Evolutionary conservation across 257 asterid genomes (phyloP), one percentile per base, ranked within the genome.

Genomic region (Plantago major): DNA sequence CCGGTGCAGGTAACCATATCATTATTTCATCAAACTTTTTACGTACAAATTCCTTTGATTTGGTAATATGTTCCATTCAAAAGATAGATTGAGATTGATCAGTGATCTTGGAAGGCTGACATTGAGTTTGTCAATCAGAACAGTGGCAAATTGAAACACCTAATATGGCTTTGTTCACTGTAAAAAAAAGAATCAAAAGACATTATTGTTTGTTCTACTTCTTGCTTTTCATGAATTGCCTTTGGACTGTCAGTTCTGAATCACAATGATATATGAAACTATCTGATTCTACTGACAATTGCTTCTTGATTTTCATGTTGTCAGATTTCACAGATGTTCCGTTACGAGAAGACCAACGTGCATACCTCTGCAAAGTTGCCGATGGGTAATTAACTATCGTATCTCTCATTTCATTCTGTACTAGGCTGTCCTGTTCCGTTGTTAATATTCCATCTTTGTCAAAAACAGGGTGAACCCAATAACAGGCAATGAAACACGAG

Each of bases 321-420:
- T 42, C 76, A 88, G 99, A 92, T 58, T 92, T 92, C 70, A 92
- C 99, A 1, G 97, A 92, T 65, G 97, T 92, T 64, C 96, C 97
- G n/a, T 62, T 89, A 67, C 83, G 99, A 71, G 99, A 87, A 0
- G 99, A 92, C 70, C 99, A 92, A 71, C 82, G 91, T 26, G 87
- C 64, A 65, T 92, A 87, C 74, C 97, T 92, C 38, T 92, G 97
- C 67, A 89, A 83, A 75, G 68, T 81, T 18, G 99, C 97, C 4
- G 88, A 81, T 15, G 99, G 99, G 97, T 90, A 85, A 22, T 1
- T 2, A 22, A 69, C 4, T 15, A 37, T 15, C 11, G 26, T 14
- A 17, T 51, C 16, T 12, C 43, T 30, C 10, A 48, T 46, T 37
- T 16, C 46, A 9, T 62, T 18, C 30, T 67, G 45, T 58, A 55